phyloP scores from a whole-genome alignment of 179 eudicot species.

The Gypsophila paniculata region DNA sequence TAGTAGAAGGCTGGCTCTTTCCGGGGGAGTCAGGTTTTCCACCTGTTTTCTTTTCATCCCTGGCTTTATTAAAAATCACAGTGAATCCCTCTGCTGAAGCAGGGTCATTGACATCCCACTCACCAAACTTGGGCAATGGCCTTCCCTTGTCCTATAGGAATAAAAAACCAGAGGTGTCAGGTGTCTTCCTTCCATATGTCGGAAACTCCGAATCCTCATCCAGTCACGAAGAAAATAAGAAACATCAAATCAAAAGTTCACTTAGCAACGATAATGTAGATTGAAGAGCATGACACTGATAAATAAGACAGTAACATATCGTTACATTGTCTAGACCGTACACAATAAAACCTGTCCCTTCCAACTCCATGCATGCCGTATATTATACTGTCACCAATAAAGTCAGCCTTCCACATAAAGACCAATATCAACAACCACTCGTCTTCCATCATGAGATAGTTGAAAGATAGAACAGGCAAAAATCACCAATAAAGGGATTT shows the following conservation, averaged over 20 bases:
- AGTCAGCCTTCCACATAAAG: too few species aligned
- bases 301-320: too few species aligned
- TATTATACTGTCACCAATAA: too few species aligned
- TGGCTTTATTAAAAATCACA: conserved; percentile 83
- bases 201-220: not conserved
- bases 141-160: conserved; percentile 65
- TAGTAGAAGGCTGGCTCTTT: conserved; percentile 41
- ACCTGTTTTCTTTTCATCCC: conserved; percentile 85
- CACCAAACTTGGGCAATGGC: conserved; percentile 93
- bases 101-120: conserved; percentile 95
- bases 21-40: conserved; percentile 70
- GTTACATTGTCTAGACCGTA: not conserved
- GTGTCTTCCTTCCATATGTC: not conserved
- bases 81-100: conserved; percentile 95
- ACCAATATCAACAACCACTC: too few species aligned
- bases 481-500: not conserved
- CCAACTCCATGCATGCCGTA: too few species aligned
- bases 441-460: not conserved
- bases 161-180: conserved; percentile 12
- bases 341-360: not conserved
- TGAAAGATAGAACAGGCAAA: not conserved
- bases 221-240: not conserved
- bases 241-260: not conserved
- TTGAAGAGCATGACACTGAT: too few species aligned
- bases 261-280: conserved; percentile 3